Percentiles rank a stretch among this genome's conserved stretches.
These are phyloP conservation scores for sorghum (Sorghum bicolor) DNA, from an alignment of 176 grass and related monocot species.

Conservation along the genomic window Sorghum_bicolor_NCBIv3 NC_012875.2:56343001-56343500, in stretches of 20 bases:
- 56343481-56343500: conserved; percentile 27
- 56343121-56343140: background rate
- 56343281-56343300: conserved; percentile 2
- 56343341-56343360: conserved; percentile 5
- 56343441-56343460: conserved; percentile 7
- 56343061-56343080: conserved; percentile 52
- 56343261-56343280: conserved; percentile 61
- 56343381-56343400: conserved; percentile 62
- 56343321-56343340: background rate
- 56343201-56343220: conserved; percentile 48
- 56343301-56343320: conserved; percentile 15
- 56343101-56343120: conserved; percentile 63
- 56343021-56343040: conserved; percentile 43
- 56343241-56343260: conserved; percentile 59
- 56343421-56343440: conserved; percentile 13
- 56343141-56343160: background rate
- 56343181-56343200: background rate
- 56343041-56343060: conserved; percentile 55
- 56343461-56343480: background rate
- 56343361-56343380: conserved; percentile 52
- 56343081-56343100: conserved; percentile 47
- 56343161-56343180: background rate
- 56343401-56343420: conserved; percentile 85
- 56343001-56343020: conserved; percentile 45
- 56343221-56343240: conserved; percentile 53